Base-by-base conservation (phyloP, 2,329 filamentous ascomycete species). In the Ilyonectria robusta region DNA sequence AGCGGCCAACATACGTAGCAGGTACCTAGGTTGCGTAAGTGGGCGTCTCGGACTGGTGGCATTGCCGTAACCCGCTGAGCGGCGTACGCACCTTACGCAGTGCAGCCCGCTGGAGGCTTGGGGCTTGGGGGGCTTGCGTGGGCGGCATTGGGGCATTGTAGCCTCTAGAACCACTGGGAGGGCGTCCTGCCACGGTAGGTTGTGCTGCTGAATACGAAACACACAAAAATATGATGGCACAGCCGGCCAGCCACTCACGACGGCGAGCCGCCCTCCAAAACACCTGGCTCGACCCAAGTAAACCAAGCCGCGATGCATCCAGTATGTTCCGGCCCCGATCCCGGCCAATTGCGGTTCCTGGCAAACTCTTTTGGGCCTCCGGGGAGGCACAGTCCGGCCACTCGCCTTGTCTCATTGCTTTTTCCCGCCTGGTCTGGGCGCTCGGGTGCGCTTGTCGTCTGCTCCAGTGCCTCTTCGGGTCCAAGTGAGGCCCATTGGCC, bases 401-500 rank as follows among this genome's bases (percentile, higher is more conserved):
- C 47, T 63, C 51, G 59, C 65, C 67, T 70, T 66, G 70, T 54
- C 70, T 70, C 58, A n/a, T 73, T 73, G 65, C 73, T 75, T 75
- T 72, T 63, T 75, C 70, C 73, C 70, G 70, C 51, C 62, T 73
- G 70, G 73, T 59, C 67, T 73, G 55, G 68, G 70, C 72, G 69
- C 72, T 69, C 56, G 63, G 70, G 60, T 74, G 66, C 59, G 73
- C 71, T 72, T 70, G 68, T 67, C 66, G 47, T 47, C 62, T 75
- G 60, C 51, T 70, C 72, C 65, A 58, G 50, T 62, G 50, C 53
- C 62, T 67, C 29, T 60, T 55, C 59, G 31, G 42, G 53, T 61
- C 48, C 63, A 70, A 60, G 53, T 33, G 42, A 48, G 53, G 56
- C 44, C 48, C 65, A 53, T 65, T 59, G 66, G 54, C 51, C 53